Evolutionary conservation across 306 rosid genomes (phyloP).

Genomic region (Hippophae gyantsensis): DNA sequence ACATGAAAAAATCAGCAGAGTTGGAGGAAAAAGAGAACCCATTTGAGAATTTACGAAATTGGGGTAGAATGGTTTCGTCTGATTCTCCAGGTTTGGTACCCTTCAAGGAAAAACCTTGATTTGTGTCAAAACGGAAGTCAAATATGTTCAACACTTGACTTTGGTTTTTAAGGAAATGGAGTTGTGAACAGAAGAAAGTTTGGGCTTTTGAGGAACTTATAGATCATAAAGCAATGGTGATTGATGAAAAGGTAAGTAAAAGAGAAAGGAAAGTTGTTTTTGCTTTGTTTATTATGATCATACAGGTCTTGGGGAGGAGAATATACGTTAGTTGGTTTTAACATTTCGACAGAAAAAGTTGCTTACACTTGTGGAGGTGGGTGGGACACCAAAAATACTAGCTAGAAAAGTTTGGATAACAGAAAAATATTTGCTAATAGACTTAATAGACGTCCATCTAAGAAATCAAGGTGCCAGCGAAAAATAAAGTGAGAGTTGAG

Average conservation of each 20-base stretch:
- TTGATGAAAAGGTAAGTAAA: slow-evolving; percentile 25
- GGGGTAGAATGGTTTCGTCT: slow-evolving; percentile 6
- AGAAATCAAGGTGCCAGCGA: background rate
- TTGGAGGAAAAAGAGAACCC: slow-evolving; percentile 41
- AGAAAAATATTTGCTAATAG: slow-evolving; percentile 1
- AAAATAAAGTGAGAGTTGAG: no score
- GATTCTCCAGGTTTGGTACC: background rate
- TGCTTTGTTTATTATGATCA: slow-evolving; percentile 23
- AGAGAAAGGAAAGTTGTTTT: slow-evolving; percentile 21
- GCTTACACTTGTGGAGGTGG: slow-evolving; percentile 24
- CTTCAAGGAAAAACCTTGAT: slow-evolving; percentile 1
- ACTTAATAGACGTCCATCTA: slow-evolving; percentile 11
- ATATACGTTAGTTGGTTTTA: slow-evolving; percentile 18
- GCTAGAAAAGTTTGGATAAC: background rate
- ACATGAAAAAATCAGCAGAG: slow-evolving; percentile 29
- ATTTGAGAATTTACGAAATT: slow-evolving; percentile 27
- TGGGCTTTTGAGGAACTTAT: slow-evolving; percentile 15
- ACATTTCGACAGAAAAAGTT: slow-evolving; percentile 26
- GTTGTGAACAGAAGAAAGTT: slow-evolving; percentile 18
- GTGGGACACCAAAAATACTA: slow-evolving; percentile 3
- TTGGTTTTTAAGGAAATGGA: slow-evolving; percentile 1
- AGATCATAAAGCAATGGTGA: slow-evolving; percentile 21
- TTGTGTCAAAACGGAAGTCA: slow-evolving; percentile 8
- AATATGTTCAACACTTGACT: slow-evolving; percentile 3
- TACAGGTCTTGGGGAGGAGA: slow-evolving; percentile 23